Percentiles rank a stretch among this genome's conserved stretches.
Conservation (phyloP, 179 eudicot species). For the Silene coronaria region DNA sequence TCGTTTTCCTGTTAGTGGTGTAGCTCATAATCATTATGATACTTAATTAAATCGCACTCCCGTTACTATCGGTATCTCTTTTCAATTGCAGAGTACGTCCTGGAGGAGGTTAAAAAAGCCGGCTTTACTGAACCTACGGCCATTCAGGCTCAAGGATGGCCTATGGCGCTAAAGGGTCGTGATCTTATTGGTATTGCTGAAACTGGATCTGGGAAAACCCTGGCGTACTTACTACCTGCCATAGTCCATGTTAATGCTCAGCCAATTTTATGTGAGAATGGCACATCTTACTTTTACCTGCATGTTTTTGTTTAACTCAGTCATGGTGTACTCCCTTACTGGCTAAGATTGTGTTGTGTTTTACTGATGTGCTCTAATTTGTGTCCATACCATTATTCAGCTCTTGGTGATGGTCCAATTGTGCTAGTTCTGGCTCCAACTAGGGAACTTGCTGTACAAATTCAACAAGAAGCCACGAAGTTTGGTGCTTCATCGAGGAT, state of each 20-base stretch:
- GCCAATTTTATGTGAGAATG: conserved; percentile 67
- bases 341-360: neutral
- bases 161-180: conserved; percentile 96
- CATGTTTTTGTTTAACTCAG: neutral
- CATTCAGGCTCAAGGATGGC: conserved; percentile 99
- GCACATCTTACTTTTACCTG: neutral
- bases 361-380: conserved; percentile 14
- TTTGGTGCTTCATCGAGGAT: conserved; percentile 69
- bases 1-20: too few species aligned
- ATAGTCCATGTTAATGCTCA: conserved; percentile 94
- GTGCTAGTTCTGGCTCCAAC: conserved; percentile 92
- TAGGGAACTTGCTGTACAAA: conserved; percentile 95
- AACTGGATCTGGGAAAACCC: conserved; percentile 97
- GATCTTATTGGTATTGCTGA: conserved; percentile 95
- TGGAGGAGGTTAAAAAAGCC: conserved; percentile 52
- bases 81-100: conserved; percentile 36
- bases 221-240: conserved; percentile 86
- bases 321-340: neutral
- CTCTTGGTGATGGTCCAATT: conserved; percentile 89
- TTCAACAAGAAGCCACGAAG: conserved; percentile 86
- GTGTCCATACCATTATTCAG: conserved; percentile 31
- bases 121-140: conserved; percentile 93
- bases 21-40: too few species aligned
- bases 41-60: too few species aligned
- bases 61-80: neutral